Evolutionary conservation across 257 asterid genomes (phyloP).

Genomic region (Nicotiana otophora): DNA sequence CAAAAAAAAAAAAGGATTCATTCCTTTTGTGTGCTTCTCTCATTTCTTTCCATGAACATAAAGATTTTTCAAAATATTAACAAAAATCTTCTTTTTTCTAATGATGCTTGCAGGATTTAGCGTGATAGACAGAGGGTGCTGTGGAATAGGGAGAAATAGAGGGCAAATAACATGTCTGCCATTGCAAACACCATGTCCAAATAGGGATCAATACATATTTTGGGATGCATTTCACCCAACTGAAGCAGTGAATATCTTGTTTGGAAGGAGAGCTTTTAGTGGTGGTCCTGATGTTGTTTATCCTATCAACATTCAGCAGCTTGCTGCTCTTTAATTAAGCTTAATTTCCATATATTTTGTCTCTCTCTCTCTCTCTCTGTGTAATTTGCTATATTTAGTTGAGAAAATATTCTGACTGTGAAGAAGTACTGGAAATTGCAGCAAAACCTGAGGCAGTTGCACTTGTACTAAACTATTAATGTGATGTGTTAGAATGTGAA

Average conservation of each 20-base stretch:
- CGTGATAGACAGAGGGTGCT: slow-evolving; percentile 34
- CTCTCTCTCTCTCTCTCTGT: neutral
- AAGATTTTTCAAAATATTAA: neutral
- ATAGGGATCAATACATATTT: slow-evolving; percentile 37
- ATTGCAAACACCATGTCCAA: slow-evolving; percentile 18
- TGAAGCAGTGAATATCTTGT: slow-evolving; percentile 26
- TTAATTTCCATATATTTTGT: neutral
- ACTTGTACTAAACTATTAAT: neutral
- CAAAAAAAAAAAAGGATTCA: too few relatives aligned
- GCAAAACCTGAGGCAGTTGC: neutral
- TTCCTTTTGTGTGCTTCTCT: neutral
- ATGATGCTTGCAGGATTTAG: slow-evolving; percentile 24
- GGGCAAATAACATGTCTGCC: slow-evolving; percentile 26
- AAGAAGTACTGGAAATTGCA: neutral
- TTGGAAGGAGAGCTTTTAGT: slow-evolving; percentile 21
- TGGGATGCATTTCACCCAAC: slow-evolving; percentile 46
- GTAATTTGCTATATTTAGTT: neutral
- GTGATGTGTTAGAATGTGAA: neutral
- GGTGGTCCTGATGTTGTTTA: slow-evolving; percentile 17
- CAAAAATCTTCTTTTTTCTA: neutral
- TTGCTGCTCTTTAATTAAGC: neutral
- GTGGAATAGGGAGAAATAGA: slow-evolving; percentile 18
- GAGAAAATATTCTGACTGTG: neutral
- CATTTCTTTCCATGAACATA: too few relatives aligned
- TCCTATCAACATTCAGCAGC: slow-evolving; percentile 14